Conservation (phyloP, 2,329 filamentous ascomycete species). For the Pyrenophora seminiperda region DNA sequence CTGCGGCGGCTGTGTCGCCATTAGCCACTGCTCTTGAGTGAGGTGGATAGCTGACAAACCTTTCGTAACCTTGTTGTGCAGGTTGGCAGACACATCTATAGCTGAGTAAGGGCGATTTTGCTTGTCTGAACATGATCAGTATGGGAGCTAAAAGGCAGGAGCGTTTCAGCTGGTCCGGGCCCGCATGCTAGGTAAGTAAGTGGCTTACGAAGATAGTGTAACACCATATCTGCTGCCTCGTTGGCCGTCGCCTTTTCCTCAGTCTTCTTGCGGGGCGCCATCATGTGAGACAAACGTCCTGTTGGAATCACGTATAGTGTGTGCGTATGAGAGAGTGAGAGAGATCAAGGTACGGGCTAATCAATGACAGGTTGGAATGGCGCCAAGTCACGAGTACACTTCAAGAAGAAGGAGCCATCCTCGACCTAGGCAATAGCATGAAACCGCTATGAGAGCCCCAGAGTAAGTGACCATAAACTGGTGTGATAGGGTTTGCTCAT, state of each 20-base stretch:
- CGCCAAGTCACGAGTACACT: constrained; percentile 8
- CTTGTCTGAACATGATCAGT: constrained; percentile 45
- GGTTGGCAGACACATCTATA: constrained; percentile 64
- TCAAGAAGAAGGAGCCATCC: constrained; percentile 19
- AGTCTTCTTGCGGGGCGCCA: constrained; percentile 48
- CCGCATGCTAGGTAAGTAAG: background rate
- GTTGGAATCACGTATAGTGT: background rate
- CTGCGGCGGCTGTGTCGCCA: constrained; percentile 56
- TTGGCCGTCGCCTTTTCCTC: constrained; percentile 44
- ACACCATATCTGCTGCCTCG: constrained; percentile 51
- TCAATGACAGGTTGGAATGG: background rate
- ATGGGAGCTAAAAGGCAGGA: background rate
- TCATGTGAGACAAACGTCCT: constrained; percentile 6
- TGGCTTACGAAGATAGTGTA: constrained; percentile 57
- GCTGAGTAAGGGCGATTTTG: constrained; percentile 63
- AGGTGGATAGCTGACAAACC: constrained; percentile 36
- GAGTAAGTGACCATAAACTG: background rate
- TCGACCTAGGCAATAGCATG: constrained; percentile 12
- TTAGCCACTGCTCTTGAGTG: constrained; percentile 14
- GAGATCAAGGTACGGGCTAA: background rate
- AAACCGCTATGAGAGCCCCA: background rate
- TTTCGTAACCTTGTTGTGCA: constrained; percentile 66
- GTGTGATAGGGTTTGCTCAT: background rate
- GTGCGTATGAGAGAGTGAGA: too few relatives aligned
- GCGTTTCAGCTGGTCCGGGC: too few relatives aligned